Base-by-base conservation (phyloP, 2,329 filamentous ascomycete genomes). In the Aspergillus sp. region DNA sequence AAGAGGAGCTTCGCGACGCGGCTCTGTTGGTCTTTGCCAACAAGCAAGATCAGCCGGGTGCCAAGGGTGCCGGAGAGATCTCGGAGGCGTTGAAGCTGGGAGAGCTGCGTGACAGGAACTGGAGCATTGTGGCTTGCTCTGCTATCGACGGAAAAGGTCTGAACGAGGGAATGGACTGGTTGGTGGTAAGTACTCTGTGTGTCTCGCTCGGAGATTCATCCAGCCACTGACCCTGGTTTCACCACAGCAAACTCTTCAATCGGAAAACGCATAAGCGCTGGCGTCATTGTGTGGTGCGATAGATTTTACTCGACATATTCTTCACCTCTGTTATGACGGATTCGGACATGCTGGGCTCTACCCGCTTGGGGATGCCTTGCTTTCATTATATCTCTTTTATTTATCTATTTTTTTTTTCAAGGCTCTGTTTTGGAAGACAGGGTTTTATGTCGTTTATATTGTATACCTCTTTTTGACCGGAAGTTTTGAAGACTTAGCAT, bases 91-190 rank as follows among this genome's bases (percentile, higher is more conserved):
- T 99, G 76, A 90, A 89, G 70, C 79, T 99, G 67, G 93, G 92
- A 56, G 92, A 97, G 77, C 81, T 99, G 74, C 89, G 94, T 70
- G 95, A 99, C 77, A 86, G 95, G 71, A 99, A 98, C 83, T 99
- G 95, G 95, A 98, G 92, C 77, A 99, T 99, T 74, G 92, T 99
- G 75, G 94, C 93, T 22, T 99, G 95, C 78, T 96, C 91, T 66
- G 95, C 95, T 14, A 94, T 99, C 58, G 95, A 97, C 74, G 95
- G 95, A 49, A 90, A 90, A 71, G 95, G 95, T 75, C 91, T 99
- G 49, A 91, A 89, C 64, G 95, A 99, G 79, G 95, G 95, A 61
- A 99, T 99, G 95, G 95, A 99, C 78, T 99, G 95, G 95, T 82
- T 99, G 74, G 92, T 96, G 83, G 91, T 94, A 78, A 78, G 83